Conservation (phyloP, 2,329 filamentous ascomycete species). For the Aspergillus pseudoglaucus region DNA sequence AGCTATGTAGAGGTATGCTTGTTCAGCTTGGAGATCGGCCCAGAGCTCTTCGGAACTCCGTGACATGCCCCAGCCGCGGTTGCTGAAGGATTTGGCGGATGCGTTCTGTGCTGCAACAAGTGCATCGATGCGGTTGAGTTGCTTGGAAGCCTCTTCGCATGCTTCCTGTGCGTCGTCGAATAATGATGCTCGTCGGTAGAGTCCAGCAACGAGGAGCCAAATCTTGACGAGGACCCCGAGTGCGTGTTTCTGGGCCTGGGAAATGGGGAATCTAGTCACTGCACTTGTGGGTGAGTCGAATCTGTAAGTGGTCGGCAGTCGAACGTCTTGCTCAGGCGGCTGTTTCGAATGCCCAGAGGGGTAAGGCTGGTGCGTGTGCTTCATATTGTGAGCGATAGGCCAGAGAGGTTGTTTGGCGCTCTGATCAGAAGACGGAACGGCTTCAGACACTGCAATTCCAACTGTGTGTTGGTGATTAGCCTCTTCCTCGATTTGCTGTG, state of each 20-base stretch:
- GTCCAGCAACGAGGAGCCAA: slow-evolving; percentile 83
- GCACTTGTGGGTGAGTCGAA: slow-evolving; percentile 36
- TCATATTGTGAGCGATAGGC: slow-evolving; percentile 32
- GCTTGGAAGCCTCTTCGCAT: slow-evolving; percentile 70
- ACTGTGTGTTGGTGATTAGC: slow-evolving; percentile 14
- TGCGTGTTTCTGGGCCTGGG: slow-evolving; percentile 50
- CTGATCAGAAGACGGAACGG: slow-evolving; percentile 12
- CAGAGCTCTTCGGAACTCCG: slow-evolving; percentile 78
- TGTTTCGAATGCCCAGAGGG: slow-evolving; percentile 38
- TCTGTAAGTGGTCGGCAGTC: slow-evolving; percentile 28
- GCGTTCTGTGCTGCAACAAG: slow-evolving; percentile 58
- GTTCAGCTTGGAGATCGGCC: slow-evolving; percentile 77
- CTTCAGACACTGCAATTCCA: slow-evolving; percentile 23
- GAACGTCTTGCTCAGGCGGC: slow-evolving; percentile 36
- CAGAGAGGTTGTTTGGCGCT: slow-evolving; percentile 27
- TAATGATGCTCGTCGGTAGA: slow-evolving; percentile 77
- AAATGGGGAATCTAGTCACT: slow-evolving; percentile 44
- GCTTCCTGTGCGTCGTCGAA: slow-evolving; percentile 74
- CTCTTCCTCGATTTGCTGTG: slow-evolving; percentile 10
- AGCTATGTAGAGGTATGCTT: slow-evolving; percentile 60
- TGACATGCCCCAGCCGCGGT: slow-evolving; percentile 68
- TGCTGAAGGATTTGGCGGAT: slow-evolving; percentile 55
- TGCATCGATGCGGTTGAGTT: slow-evolving; percentile 64
- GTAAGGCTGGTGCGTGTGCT: slow-evolving; percentile 25
- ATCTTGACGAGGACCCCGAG: slow-evolving; percentile 63